These are phyloP conservation scores for Fusarium virguliforme DNA, from an alignment of 2,329 filamentous ascomycete species.

Conservation along the genomic window DNA sequence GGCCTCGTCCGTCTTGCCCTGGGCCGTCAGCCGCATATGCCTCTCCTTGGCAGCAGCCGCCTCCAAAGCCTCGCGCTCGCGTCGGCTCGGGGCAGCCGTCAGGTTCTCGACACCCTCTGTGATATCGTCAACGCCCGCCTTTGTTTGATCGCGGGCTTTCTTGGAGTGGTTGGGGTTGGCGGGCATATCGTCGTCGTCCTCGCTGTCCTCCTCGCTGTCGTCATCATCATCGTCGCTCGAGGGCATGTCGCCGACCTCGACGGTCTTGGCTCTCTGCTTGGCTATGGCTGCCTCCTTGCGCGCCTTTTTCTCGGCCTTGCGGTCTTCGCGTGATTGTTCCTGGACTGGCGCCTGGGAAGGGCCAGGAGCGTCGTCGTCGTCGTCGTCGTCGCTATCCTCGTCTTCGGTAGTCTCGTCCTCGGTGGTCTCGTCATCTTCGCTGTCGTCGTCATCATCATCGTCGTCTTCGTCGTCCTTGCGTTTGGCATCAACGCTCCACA, in stretches of 20 bases:
- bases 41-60: constrained; percentile 90
- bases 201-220: constrained; percentile 70
- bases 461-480: constrained; percentile 64
- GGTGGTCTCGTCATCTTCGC: constrained; percentile 69
- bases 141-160: constrained; percentile 74
- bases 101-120: constrained; percentile 72
- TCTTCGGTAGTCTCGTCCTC: constrained; percentile 68
- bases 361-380: constrained; percentile 64
- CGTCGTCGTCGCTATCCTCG: constrained; percentile 69
- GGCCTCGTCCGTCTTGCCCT: constrained; percentile 97
- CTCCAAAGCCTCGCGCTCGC: constrained; percentile 82
- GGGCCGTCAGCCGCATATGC: constrained; percentile 92
- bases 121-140: constrained; percentile 64
- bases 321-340: constrained; percentile 82
- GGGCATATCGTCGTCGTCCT: constrained; percentile 77
- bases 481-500: constrained; percentile 80
- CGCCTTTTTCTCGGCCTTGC: constrained; percentile 88
- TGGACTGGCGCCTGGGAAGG: constrained; percentile 62
- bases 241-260: constrained; percentile 89
- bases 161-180: constrained; percentile 95
- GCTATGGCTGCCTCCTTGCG: constrained; percentile 92
- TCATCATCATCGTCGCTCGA: constrained; percentile 79
- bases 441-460: constrained; percentile 67
- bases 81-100: constrained; percentile 62
- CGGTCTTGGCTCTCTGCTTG: constrained; percentile 77